Base-by-base conservation (phyloP, 176 grass and related monocot species). In the Neostapfia colusana region DNA sequence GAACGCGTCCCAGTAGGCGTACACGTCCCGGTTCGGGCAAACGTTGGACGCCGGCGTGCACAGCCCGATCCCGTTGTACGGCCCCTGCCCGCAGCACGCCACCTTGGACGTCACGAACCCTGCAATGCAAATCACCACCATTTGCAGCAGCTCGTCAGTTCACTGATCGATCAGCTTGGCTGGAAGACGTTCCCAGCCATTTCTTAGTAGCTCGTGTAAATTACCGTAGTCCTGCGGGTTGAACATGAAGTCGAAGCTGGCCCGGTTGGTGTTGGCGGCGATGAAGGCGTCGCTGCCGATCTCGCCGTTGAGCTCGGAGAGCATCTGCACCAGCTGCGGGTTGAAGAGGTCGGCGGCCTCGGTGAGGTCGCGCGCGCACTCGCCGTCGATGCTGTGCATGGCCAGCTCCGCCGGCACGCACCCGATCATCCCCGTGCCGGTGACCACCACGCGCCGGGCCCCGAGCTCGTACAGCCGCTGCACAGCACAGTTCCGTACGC, bases 1-100 rank as follows among this genome's bases (percentile, higher is more conserved):
- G 81, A 86, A 98, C 2, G 80, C 79, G 48, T 98, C 95, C 91
- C 91, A 98, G 67, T 94, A 98, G 31, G 87, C 91, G 73, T 98
- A 92, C 8, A 77, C 79, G 21, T 94, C 74, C 15, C 95, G 5
- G 72, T 94, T 90, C 27, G 66, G 34, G 65, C 95, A 98, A 41
- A 98, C 58, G 79, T 94, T 98, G 37, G 95, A 98, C 12, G 85
- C 87, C 72, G 57, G 20, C 35, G 84, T 94, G 79, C 95, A 98
- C 46, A 90, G 73, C 34, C 95, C 95, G 60, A 98, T 74, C 27
- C 91, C 95, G 45, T 98, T 98, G 86, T 90, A 98, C 38, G 88
- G 95, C 4, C 95, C 95, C 54, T 94, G 91, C 38, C 95, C 95
- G 59, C 95, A 98, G 79, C 95, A 98, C 31, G 95, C 95, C 54